phyloP scores from a whole-genome alignment of 805 yeast genomes.

The Pichia cabralensis region DNA sequence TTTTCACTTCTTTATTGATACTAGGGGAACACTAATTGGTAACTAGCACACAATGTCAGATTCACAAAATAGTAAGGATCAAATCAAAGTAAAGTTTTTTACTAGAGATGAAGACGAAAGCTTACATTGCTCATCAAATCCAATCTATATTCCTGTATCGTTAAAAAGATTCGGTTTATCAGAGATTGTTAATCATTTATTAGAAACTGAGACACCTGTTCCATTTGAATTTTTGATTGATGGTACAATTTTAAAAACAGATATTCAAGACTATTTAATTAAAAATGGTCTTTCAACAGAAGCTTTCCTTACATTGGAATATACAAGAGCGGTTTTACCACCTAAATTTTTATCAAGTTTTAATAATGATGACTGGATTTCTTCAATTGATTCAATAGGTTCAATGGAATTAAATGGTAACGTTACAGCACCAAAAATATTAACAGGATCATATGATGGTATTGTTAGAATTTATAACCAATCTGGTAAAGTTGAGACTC shows the following conservation, averaged over 20 bases:
- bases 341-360: constrained; percentile 88
- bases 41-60: constrained; percentile 8
- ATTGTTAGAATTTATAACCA: constrained; percentile 81
- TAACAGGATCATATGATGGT: constrained; percentile 87
- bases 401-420: constrained; percentile 25
- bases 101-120: constrained; percentile 76
- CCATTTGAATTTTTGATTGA: constrained; percentile 92
- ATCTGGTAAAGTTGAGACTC: constrained; percentile 71
- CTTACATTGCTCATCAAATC: constrained; percentile 66
- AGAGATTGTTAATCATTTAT: constrained; percentile 87
- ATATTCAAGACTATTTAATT: constrained; percentile 70
- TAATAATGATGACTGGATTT: constrained; percentile 92
- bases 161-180: constrained; percentile 87
- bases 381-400: constrained; percentile 48
- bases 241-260: constrained; percentile 68
- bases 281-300: constrained; percentile 76
- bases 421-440: constrained; percentile 43
- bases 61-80: constrained; percentile 21
- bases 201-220: constrained; percentile 51
- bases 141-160: constrained; percentile 78
- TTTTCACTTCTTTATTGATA: too few relatives aligned
- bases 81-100: constrained; percentile 71
- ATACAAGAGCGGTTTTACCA: constrained; percentile 86
- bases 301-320: constrained; percentile 69
- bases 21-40: not conserved